Percentiles rank a stretch among this genome's conserved stretches.
These are phyloP conservation scores for Zopfochytrium polystomum DNA, from an alignment of 371 early-diverging fungal species.

Conservation along the genomic window DNA sequence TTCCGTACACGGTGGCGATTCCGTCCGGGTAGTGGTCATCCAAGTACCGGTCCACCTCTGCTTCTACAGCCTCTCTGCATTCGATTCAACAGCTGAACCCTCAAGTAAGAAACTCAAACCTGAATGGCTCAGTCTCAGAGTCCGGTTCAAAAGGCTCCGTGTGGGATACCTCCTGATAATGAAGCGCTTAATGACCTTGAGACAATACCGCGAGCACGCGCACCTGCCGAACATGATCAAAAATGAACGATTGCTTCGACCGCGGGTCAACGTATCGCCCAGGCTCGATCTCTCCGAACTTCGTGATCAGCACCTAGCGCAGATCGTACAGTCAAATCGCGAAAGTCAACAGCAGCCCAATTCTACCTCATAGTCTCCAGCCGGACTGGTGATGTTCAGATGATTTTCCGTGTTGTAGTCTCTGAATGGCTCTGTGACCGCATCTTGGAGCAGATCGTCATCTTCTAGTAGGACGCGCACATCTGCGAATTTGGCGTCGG, in stretches of 20 bases:
- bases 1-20: conserved; percentile 60
- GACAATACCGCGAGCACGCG: neutral
- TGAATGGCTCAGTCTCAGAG: conserved; percentile 16
- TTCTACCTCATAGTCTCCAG: conserved; percentile 55
- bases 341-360: conserved; percentile 1
- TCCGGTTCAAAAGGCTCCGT: neutral
- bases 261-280: conserved; percentile 70
- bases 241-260: conserved; percentile 22
- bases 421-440: conserved; percentile 67
- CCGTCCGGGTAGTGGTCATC: conserved; percentile 79
- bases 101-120: conserved; percentile 14
- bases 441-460: conserved; percentile 71
- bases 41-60: conserved; percentile 60
- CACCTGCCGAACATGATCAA: conserved; percentile 43
- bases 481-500: conserved; percentile 67
- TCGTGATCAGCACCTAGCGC: conserved; percentile 68
- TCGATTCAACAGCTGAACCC: conserved; percentile 6
- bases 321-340: neutral
- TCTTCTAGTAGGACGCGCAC: conserved; percentile 79
- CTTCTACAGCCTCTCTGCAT: conserved; percentile 53
- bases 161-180: neutral
- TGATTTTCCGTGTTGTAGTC: conserved; percentile 85
- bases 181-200: neutral
- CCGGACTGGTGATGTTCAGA: conserved; percentile 53
- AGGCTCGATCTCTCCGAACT: conserved; percentile 61